Conservation (phyloP, 2,329 filamentous ascomycete genomes). For the Daldinia eschscholtzii region DNA sequence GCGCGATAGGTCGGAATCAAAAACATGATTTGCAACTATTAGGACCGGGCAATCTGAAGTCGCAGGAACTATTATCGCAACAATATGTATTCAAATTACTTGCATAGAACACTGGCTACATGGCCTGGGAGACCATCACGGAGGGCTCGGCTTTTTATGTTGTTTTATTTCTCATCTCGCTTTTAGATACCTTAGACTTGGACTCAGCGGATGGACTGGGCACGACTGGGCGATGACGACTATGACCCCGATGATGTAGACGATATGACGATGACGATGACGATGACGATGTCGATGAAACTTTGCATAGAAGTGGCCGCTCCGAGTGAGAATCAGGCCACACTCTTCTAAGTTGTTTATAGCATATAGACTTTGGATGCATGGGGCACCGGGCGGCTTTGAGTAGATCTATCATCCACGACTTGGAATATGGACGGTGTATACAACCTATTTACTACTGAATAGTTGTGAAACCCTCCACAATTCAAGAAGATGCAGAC, state of each 20-base stretch:
- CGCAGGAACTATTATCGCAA: conserved; percentile 18
- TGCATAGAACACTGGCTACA: conserved; percentile 50
- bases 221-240: conserved; percentile 28
- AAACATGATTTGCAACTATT: conserved; percentile 13
- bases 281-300: conserved; percentile 30
- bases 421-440: conserved; percentile 11
- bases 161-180: conserved; percentile 36
- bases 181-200: conserved; percentile 49
- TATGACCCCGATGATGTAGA: conserved; percentile 38
- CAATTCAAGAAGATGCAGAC: conserved; percentile 2
- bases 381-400: conserved; percentile 23
- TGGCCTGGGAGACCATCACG: conserved; percentile 44
- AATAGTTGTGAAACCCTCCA: neutral
- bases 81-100: conserved; percentile 40
- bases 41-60: conserved; percentile 22
- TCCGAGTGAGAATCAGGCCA: conserved; percentile 20
- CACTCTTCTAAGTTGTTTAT: conserved; percentile 21
- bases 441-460: conserved; percentile 4
- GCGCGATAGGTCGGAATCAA: conserved; percentile 19
- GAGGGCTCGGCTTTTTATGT: conserved; percentile 37
- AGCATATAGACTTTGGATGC: conserved; percentile 34
- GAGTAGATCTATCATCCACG: conserved; percentile 27
- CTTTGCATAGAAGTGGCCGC: conserved; percentile 39
- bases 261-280: conserved; percentile 27
- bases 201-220: conserved; percentile 33